These are phyloP conservation scores for Aureobasidium sp. DNA, from an alignment of 2,329 filamentous ascomycete genomes.

Conservation along the genomic window DNA sequence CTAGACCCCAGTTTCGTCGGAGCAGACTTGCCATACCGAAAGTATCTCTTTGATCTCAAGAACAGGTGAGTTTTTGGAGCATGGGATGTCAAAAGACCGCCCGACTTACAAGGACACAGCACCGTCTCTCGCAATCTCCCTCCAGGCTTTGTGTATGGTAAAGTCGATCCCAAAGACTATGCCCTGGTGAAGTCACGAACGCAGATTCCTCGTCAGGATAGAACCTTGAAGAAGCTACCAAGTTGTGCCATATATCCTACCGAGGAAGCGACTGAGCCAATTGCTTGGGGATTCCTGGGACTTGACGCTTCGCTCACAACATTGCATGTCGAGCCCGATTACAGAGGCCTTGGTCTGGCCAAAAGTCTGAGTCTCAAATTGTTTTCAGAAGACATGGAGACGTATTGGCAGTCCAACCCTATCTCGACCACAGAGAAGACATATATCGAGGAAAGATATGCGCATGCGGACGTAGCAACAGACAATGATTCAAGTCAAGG, in stretches of 20 bases:
- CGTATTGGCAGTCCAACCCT: constrained; percentile 27
- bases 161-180: constrained; percentile 47
- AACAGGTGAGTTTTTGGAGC: not conserved
- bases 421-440: constrained; percentile 17
- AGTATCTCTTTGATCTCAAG: constrained; percentile 20
- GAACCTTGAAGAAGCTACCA: constrained; percentile 36
- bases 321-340: constrained; percentile 54
- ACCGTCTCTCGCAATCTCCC: constrained; percentile 23
- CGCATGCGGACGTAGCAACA: constrained; percentile 57
- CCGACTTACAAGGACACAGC: not conserved
- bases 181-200: constrained; percentile 49
- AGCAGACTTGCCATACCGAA: constrained; percentile 13
- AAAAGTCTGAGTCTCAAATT: constrained; percentile 55
- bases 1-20: constrained; percentile 20
- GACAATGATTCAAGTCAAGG: constrained; percentile 55
- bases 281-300: constrained; percentile 61
- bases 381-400: constrained; percentile 44
- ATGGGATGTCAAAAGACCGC: too few species aligned
- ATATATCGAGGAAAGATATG: constrained; percentile 41
- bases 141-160: constrained; percentile 50
- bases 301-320: constrained; percentile 56
- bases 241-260: constrained; percentile 29
- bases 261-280: constrained; percentile 38
- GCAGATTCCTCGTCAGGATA: constrained; percentile 49
- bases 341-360: constrained; percentile 56